Percentiles rank a stretch among this genome's conserved stretches.
Evolutionary conservation across 106 monocot genomes (phyloP).

Genomic region (Dendrobium huoshanense): DNA sequence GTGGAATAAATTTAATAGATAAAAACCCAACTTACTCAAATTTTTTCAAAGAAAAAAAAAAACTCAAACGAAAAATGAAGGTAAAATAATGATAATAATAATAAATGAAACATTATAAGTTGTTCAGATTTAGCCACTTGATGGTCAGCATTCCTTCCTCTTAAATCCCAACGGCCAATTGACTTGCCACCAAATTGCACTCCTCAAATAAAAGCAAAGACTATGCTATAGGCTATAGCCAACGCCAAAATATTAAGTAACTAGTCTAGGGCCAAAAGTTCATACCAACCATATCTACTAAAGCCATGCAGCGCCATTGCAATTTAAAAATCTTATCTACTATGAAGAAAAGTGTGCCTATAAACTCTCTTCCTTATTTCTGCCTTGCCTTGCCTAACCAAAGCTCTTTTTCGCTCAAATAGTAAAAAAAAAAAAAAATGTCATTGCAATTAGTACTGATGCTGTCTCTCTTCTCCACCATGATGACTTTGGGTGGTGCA

Average conservation of each 20-base stretch:
- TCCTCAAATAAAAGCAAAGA: neutral
- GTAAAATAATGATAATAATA: too few species aligned
- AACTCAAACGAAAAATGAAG: too few species aligned
- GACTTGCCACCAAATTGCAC: neutral
- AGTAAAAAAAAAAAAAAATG: neutral
- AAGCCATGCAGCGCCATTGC: neutral
- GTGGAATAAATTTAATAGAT: too few species aligned
- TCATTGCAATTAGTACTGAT: neutral
- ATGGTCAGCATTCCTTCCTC: neutral
- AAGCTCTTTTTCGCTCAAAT: neutral
- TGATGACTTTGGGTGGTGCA: too few species aligned
- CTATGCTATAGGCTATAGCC: too few species aligned
- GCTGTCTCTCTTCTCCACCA: neutral
- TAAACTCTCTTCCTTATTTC: neutral
- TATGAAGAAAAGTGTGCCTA: neutral
- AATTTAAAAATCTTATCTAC: neutral
- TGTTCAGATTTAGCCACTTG: neutral
- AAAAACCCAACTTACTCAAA: too few species aligned
- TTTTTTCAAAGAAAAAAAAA: too few species aligned
- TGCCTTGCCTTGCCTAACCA: neutral
- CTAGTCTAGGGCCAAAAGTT: neutral
- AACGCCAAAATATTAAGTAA: neutral
- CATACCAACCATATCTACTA: neutral
- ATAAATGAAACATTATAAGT: neutral
- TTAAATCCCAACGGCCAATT: neutral